Evolutionary conservation across 1,284 basidiomycete species (phyloP).

Genomic region (Cryptococcus sp.): DNA sequence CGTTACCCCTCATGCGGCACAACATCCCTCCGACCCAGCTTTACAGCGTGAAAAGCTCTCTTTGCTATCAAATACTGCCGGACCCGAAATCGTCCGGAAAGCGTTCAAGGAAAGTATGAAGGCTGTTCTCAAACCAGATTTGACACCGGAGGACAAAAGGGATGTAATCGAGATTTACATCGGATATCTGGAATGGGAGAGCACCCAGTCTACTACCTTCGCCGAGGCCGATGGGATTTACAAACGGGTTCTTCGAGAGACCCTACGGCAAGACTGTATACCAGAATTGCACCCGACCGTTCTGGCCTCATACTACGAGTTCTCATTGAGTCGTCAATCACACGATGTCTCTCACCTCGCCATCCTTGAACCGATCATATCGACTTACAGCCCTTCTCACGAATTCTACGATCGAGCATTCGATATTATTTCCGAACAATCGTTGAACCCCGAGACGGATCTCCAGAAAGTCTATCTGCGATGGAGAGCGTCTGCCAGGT

Average conservation of each 20-base stretch:
- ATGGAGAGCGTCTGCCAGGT: constrained; percentile 21
- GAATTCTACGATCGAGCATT: constrained; percentile 24
- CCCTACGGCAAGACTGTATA: constrained; percentile 15
- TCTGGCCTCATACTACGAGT: constrained; percentile 16
- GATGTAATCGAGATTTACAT: constrained; percentile 23
- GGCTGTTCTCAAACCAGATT: constrained; percentile 8
- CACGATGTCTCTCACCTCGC: too few relatives aligned
- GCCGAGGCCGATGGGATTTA: constrained; percentile 9
- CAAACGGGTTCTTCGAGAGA: constrained; percentile 21
- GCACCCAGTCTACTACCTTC: constrained; percentile 1
- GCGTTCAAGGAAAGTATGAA: constrained; percentile 18
- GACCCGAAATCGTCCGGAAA: constrained; percentile 8
- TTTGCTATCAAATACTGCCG: constrained; percentile 13
- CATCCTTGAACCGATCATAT: constrained; percentile 4
- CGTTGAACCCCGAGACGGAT: constrained; percentile 7
- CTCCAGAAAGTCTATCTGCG: constrained; percentile 23
- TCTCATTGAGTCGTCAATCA: not conserved
- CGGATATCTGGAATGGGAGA: constrained; percentile 20
- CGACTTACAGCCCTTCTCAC: constrained; percentile 19
- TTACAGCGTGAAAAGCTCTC: constrained; percentile 27
- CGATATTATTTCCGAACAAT: constrained; percentile 7
- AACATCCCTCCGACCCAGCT: constrained; percentile 23
- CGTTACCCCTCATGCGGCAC: constrained; percentile 10
- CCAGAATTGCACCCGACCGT: constrained; percentile 18
- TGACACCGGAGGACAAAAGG: constrained; percentile 10